Evolutionary conservation across 2,329 filamentous ascomycete species (phyloP), one percentile per base, ranked within the genome.

Genomic region (Beauveria brongniartii): DNA sequence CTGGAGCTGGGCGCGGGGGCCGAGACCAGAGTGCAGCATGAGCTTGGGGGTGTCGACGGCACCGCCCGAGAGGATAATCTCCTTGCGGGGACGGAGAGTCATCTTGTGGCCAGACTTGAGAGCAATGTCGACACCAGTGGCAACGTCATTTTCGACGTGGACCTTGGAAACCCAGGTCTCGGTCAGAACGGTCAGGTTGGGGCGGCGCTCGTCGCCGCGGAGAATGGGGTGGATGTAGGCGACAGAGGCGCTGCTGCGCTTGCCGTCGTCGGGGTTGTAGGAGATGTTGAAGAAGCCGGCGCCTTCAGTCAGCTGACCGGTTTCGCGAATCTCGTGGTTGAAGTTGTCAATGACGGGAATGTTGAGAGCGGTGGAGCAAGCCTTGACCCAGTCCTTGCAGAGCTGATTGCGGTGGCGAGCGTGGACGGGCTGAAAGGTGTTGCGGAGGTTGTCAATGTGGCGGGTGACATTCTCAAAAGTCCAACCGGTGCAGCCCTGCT

Each of bases 201-300:
- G 85, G 61, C 90, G 82, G 72, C 86, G 84, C 80, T 96, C 91
- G 53, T 92, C 87, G 46, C 90, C 91, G 46, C 88, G 85, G 57
- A 96, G 82, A 69, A 96, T 92, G 41, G 92, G 92, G 75, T 96
- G 92, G 70, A 96, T 92, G 77, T 96, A 96, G 20, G 92, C 92
- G 24, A 96, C 91, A 62, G 88, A 92, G 63, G 92, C 91, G 71
- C 89, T 92, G 77, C 89, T 93, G 64, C 92, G 86, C 68, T 85
- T 84, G 69, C 91, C 90, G 69, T 91, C 87, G 69, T 96, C 91
- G 3, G 92, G 92, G 77, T 96, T 95, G 78, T 96, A 96, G 43
- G 90, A 87, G 66, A 96, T 86, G 65, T 88, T 92, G 80, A 96
- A 93, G 81, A 96, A 96, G 61, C 92, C 92, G 30, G 94, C 89